Evolutionary conservation across 2,329 filamentous ascomycete species (phyloP).

Genomic region (Sclerotinia borealis): DNA sequence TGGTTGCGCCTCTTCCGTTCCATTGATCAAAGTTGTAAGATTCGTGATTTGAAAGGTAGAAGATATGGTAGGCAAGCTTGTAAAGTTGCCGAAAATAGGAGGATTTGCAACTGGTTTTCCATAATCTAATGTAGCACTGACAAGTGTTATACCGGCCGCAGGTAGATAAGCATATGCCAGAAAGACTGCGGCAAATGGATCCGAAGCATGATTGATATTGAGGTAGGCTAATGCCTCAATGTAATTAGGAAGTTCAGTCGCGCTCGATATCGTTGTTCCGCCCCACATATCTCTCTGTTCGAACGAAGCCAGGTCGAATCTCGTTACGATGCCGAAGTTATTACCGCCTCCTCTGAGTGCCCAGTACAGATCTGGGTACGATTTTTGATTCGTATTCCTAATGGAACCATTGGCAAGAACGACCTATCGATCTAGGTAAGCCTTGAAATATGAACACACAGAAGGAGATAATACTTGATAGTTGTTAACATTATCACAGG

Average conservation of each 20-base stretch:
- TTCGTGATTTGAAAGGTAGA: constrained; percentile 12
- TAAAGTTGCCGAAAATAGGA: constrained; percentile 18
- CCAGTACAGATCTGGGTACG: constrained; percentile 42
- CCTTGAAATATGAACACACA: not conserved
- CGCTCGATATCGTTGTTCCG: constrained; percentile 1
- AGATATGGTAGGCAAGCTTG: constrained; percentile 2
- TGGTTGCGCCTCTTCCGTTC: constrained; percentile 8
- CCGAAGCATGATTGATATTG: not conserved
- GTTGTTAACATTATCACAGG: constrained; percentile 18
- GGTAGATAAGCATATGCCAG: not conserved
- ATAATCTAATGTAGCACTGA: not conserved
- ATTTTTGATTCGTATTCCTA: constrained; percentile 35
- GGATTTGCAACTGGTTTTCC: constrained; percentile 11
- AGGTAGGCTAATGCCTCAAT: not conserved
- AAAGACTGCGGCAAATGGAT: constrained; percentile 4
- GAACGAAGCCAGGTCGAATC: constrained; percentile 40
- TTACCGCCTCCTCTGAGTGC: constrained; percentile 46
- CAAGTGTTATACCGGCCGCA: not conserved
- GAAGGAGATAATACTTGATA: constrained; percentile 13
- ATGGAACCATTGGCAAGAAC: constrained; percentile 46
- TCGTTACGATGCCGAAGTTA: constrained; percentile 37
- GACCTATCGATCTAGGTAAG: constrained; percentile 22
- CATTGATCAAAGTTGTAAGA: constrained; percentile 15
- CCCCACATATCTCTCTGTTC: constrained; percentile 18
- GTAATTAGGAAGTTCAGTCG: not conserved